Base-by-base conservation (phyloP, 768 basidiomycete species). In the Tylopilus balloui region DNA sequence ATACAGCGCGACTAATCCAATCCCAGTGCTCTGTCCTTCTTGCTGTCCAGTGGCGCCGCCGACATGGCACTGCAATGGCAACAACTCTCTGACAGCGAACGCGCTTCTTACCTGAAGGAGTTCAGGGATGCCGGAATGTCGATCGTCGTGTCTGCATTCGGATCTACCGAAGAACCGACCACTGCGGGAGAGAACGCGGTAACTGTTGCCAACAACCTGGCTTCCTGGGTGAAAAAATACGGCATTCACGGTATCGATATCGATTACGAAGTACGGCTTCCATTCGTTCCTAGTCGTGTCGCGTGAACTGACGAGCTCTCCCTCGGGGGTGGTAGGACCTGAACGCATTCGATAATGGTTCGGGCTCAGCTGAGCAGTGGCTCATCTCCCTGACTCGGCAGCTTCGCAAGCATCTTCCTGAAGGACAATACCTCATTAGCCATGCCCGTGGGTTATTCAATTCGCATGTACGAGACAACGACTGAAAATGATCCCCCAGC, bases 61-160 rank as follows among this genome's bases (percentile, higher is more conserved):
- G 75, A 78, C 57, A 64, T 76, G 64, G 77, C 75, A 6, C 56
- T 60, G 27, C 65, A 64, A 55, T 78, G 76, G 76, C 61, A 68
- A 15, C 52, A 55, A 31, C 62, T 78, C 2, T 59, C 69, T 6
- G 64, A 64, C 2, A 50, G 53, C n/a, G 57, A 73, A 28, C 72
- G 78, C 20, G 53, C 69, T 14, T 34, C 67, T 14, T 69, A 76
- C 55, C 68, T 78, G 52, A 55, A 72, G 1, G 69, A 75, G 48
- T 83, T 81, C 56, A 66, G 68, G 19, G 70, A 73, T 1, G 78
- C 78, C 8, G 80, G 79, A 13, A 79, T 81, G 58, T 73, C 73
- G 35, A 57, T 83, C 23, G 73, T 81, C 49, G 79, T 81, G 4
- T 77, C 78, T 44, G 70, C 70, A 6, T 80, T 81, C 53, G 77